A percentile compares a stretch with the other conserved stretches of the same genome.
phyloP scores from a whole-genome alignment of 768 basidiomycete species.

The Paxillus ammoniavirescens region DNA sequence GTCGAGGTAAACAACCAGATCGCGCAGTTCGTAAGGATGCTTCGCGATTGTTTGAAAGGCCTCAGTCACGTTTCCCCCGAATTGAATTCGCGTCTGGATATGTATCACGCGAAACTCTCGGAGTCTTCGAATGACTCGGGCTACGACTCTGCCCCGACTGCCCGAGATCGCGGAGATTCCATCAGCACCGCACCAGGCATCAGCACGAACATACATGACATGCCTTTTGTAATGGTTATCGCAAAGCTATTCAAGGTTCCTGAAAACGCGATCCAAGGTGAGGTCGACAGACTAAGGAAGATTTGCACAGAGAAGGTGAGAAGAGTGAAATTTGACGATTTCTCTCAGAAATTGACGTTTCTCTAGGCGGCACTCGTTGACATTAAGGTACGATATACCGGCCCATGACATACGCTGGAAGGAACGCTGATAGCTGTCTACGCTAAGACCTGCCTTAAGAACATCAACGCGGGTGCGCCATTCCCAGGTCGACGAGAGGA shows the following conservation, averaged over 20 bases:
- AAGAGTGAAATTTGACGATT: not conserved
- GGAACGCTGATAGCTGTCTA: conserved; percentile 7
- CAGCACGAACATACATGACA: conserved; percentile 59
- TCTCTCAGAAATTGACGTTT: conserved; percentile 2
- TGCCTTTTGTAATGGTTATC: conserved; percentile 72
- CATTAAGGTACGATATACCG: conserved; percentile 60
- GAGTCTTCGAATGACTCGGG: conserved; percentile 63
- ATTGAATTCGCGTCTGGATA: conserved; percentile 75
- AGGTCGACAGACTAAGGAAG: conserved; percentile 64
- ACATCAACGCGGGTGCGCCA: conserved; percentile 77
- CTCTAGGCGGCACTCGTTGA: conserved; percentile 78
- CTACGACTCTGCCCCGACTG: conserved; percentile 61
- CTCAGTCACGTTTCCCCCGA: conserved; percentile 83
- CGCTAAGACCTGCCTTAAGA: conserved; percentile 81
- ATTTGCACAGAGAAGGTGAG: conserved; percentile 76
- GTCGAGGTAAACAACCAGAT: conserved; percentile 90
- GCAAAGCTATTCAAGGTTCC: conserved; percentile 74
- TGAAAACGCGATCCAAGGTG: conserved; percentile 63
- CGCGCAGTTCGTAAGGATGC: conserved; percentile 80
- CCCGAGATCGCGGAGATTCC: conserved; percentile 55
- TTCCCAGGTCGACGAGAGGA: conserved; percentile 89
- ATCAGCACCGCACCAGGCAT: conserved; percentile 35
- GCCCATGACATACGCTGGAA: not conserved
- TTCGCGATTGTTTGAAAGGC: conserved; percentile 73
- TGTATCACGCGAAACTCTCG: conserved; percentile 78